Conservation (phyloP, 371 early-diverging fungal species). For the Apophysomyces variabilis region DNA sequence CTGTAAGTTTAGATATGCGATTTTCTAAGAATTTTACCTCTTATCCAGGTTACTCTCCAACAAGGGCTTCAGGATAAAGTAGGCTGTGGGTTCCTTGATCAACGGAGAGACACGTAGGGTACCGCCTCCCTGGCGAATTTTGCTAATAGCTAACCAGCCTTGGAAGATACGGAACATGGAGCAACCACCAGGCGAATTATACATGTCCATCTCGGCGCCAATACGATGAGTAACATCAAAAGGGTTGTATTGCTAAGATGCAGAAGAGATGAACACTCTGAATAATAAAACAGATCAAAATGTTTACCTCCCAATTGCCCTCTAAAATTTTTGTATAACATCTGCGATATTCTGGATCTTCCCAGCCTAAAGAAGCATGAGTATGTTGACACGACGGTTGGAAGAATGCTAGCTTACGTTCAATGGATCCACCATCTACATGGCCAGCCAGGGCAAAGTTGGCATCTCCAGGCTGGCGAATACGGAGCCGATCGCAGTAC, state of each 20-base stretch:
- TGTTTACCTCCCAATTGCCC: constrained; percentile 30
- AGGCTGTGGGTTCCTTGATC: constrained; percentile 42
- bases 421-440: constrained; percentile 45
- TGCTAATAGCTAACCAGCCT: constrained; percentile 49
- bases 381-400: background rate
- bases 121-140: constrained; percentile 37
- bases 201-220: constrained; percentile 43
- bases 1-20: background rate
- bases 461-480: constrained; percentile 35
- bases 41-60: constrained; percentile 29
- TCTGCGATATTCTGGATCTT: constrained; percentile 35
- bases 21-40: constrained; percentile 19
- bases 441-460: constrained; percentile 42
- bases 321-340: constrained; percentile 32
- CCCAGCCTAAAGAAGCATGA: constrained; percentile 26
- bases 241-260: constrained; percentile 34
- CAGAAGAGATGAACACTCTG: background rate
- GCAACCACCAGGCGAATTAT: constrained; percentile 38
- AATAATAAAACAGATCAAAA: background rate
- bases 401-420: constrained; percentile 20
- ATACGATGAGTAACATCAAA: constrained; percentile 49
- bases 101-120: constrained; percentile 47
- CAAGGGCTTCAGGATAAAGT: constrained; percentile 48
- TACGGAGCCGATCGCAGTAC: constrained; percentile 47
- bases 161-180: constrained; percentile 52